These are phyloP conservation scores for Lindgomyces ingoldianus DNA, from an alignment of 495 filamentous ascomycete species.

Conservation along the genomic window DNA sequence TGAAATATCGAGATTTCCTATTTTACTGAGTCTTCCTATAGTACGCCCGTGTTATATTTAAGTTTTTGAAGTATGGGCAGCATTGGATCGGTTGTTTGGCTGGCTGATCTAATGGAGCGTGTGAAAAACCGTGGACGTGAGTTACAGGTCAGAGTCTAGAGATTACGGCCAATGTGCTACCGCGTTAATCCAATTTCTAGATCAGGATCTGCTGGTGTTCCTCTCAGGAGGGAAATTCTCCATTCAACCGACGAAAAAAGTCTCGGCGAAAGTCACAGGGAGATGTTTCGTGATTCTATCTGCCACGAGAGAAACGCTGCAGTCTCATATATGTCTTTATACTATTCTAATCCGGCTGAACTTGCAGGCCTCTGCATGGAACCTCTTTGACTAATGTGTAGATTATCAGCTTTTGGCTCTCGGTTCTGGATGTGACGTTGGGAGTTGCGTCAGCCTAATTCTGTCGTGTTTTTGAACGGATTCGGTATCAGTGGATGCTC, in stretches of 20 bases:
- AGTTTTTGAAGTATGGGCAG: slow-evolving; percentile 9
- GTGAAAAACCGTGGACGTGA: slow-evolving; percentile 10
- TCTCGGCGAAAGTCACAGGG: slow-evolving; percentile 16
- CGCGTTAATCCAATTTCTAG: slow-evolving; percentile 19
- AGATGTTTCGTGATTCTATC: slow-evolving; percentile 17
- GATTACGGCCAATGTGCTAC: slow-evolving; percentile 17
- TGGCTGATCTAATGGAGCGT: slow-evolving; percentile 6
- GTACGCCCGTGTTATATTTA: slow-evolving; percentile 11
- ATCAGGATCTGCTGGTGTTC: slow-evolving; percentile 10
- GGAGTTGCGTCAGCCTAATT: no score
- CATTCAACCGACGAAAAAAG: slow-evolving; percentile 20
- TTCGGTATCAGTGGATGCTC: no score
- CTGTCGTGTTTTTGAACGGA: no score
- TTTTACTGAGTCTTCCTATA: no score
- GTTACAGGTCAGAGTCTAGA: no score
- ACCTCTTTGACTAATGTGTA: no score
- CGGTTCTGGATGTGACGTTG: no score
- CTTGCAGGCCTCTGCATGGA: no score
- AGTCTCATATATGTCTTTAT: slow-evolving; percentile 18
- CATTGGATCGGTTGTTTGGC: slow-evolving; percentile 16
- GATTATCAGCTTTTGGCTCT: no score
- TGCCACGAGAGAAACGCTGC: slow-evolving; percentile 13
- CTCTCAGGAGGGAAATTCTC: slow-evolving; percentile 15
- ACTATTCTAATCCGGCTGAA: no score
- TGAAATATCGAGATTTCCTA: no score